Percentiles rank a stretch among this genome's conserved stretches.
phyloP scores from a whole-genome alignment of 768 basidiomycete species.

The Mycena latifolia region DNA sequence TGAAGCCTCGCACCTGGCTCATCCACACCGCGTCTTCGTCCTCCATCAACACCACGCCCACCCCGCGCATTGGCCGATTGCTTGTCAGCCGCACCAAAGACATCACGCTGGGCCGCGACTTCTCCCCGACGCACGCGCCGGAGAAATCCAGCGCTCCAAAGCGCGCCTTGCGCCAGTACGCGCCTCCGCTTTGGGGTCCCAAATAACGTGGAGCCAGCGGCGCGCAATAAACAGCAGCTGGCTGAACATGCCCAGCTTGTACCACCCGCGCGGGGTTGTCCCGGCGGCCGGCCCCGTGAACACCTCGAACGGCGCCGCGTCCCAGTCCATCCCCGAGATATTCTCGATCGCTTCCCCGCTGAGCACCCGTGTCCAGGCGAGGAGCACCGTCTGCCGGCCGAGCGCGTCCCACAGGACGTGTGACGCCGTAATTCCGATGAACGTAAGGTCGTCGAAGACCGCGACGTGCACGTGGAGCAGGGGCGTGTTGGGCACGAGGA shows the following conservation, averaged over 20 bases:
- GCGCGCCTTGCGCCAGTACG: constrained; percentile 5
- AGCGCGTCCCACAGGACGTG: constrained; percentile 18
- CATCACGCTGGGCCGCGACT: neutral
- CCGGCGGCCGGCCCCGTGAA: neutral
- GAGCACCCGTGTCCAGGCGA: constrained; percentile 17
- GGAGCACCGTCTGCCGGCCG: constrained; percentile 11
- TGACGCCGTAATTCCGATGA: constrained; percentile 17
- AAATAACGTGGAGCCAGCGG: too few relatives aligned
- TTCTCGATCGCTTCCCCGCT: constrained; percentile 12
- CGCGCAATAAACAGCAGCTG: neutral
- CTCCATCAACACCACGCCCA: constrained; percentile 12
- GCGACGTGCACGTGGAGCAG: constrained; percentile 23
- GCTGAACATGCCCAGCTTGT: neutral
- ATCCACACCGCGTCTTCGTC: constrained; percentile 26
- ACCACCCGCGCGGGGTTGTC: neutral
- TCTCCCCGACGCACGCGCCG: neutral
- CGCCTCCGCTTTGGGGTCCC: too few relatives aligned
- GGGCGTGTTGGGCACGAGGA: constrained; percentile 21
- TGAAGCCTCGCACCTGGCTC: neutral
- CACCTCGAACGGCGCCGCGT: neutral
- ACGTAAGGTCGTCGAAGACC: constrained; percentile 28
- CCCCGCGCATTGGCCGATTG: constrained; percentile 2
- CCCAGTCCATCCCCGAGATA: constrained; percentile 23
- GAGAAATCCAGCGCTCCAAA: constrained; percentile 14
- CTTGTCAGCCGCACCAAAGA: neutral